Percentiles rank a stretch among this genome's conserved stretches.
These are phyloP conservation scores for Aspergillus sparsus DNA, from an alignment of 495 filamentous ascomycete genomes.

Conservation along the genomic window DNA sequence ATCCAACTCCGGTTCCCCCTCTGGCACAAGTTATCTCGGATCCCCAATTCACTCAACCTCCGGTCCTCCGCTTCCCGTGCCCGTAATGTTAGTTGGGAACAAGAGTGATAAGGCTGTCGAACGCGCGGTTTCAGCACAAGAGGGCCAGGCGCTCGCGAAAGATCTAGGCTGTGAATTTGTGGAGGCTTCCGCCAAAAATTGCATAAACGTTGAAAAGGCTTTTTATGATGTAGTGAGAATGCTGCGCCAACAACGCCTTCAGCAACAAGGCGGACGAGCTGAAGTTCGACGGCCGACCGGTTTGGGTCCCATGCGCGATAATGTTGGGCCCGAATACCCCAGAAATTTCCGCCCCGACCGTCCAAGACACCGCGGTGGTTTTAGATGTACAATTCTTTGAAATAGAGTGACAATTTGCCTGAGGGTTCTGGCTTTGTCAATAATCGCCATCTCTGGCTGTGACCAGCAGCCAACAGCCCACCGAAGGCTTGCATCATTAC, in stretches of 20 bases:
- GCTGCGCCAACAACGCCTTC: slow-evolving; percentile 77
- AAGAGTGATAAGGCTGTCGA: slow-evolving; percentile 97
- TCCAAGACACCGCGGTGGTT: slow-evolving; percentile 39
- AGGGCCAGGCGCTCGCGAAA: slow-evolving; percentile 87
- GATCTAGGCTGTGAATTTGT: slow-evolving; percentile 96
- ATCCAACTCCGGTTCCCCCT: slow-evolving; percentile 69
- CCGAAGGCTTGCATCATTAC: not conserved
- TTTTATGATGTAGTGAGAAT: slow-evolving; percentile 97
- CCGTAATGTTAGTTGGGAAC: slow-evolving; percentile 98
- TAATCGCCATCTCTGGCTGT: not conserved
- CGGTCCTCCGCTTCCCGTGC: slow-evolving; percentile 65
- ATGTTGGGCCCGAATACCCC: slow-evolving; percentile 43
- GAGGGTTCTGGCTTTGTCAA: slow-evolving; percentile 23
- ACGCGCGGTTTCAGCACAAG: slow-evolving; percentile 93
- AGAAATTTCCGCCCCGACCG: slow-evolving; percentile 46
- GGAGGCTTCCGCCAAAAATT: slow-evolving; percentile 98
- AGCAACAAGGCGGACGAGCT: slow-evolving; percentile 40
- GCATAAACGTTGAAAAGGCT: slow-evolving; percentile 97
- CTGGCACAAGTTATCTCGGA: slow-evolving; percentile 55
- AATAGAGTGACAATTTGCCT: slow-evolving; percentile 9
- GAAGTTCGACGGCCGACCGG: slow-evolving; percentile 44
- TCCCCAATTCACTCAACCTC: slow-evolving; percentile 70
- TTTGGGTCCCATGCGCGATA: slow-evolving; percentile 41
- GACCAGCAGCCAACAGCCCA: not conserved
- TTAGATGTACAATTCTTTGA: slow-evolving; percentile 49